Conservation (phyloP, 2,329 filamentous ascomycete genomes). For the Neurospora sp. region DNA sequence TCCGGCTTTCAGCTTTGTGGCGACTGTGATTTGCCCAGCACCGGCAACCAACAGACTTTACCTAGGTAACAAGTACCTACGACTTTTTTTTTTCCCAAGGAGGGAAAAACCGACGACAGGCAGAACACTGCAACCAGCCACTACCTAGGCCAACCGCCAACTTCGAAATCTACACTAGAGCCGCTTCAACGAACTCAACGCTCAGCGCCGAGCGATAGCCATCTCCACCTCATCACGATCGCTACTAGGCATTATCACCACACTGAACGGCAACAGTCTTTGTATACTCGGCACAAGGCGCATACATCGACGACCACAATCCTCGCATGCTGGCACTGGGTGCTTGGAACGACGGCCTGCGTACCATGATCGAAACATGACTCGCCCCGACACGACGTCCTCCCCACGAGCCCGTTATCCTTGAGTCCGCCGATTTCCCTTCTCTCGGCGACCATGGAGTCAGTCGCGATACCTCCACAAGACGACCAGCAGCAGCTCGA, state of each 20-base stretch:
- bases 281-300: background rate
- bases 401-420: conserved; percentile 14
- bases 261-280: background rate
- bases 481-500: conserved; percentile 45
- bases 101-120: background rate
- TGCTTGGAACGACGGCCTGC: conserved; percentile 1
- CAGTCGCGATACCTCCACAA: conserved; percentile 31
- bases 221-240: background rate
- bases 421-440: conserved; percentile 15
- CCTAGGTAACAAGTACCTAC: background rate
- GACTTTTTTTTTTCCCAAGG: background rate
- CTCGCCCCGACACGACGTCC: conserved; percentile 9
- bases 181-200: background rate
- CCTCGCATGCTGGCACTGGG: background rate
- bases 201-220: background rate
- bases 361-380: conserved; percentile 16
- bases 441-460: conserved; percentile 36
- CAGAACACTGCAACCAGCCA: background rate
- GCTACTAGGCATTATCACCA: background rate
- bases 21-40: background rate
- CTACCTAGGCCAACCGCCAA: background rate
- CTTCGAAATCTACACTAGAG: background rate
- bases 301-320: background rate
- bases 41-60: background rate
- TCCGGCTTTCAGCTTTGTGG: background rate